These are phyloP conservation scores for Gossypium lobatum DNA, from an alignment of 441 rosid genomes.

Conservation along the genomic window DNA sequence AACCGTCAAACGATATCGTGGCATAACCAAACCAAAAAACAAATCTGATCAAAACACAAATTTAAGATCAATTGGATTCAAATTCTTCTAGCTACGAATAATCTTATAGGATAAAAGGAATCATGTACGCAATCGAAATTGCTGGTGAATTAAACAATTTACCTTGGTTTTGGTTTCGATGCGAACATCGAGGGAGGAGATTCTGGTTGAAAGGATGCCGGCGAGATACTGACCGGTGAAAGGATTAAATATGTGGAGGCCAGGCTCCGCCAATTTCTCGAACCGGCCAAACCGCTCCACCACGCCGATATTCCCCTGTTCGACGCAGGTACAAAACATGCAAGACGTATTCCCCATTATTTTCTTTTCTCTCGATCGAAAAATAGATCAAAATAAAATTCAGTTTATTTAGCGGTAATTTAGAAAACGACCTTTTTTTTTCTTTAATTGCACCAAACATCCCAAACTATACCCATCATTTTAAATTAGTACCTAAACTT, in stretches of 20 bases:
- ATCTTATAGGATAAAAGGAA: neutral
- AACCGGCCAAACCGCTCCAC: slow-evolving; percentile 92
- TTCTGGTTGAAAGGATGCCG: slow-evolving; percentile 86
- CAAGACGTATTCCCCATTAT: slow-evolving; percentile 63
- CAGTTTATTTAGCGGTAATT: too few relatives aligned
- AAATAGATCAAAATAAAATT: neutral
- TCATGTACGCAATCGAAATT: neutral
- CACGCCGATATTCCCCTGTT: slow-evolving; percentile 82
- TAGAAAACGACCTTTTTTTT: too few relatives aligned
- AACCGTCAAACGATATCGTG: neutral
- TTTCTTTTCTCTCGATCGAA: neutral
- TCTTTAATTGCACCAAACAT: too few relatives aligned
- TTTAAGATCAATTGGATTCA: neutral
- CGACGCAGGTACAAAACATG: slow-evolving; percentile 54
- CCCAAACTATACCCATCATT: too few relatives aligned
- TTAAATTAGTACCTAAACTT: too few relatives aligned
- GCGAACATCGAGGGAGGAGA: slow-evolving; percentile 80
- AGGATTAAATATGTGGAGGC: slow-evolving; percentile 70
- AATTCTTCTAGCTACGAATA: neutral
- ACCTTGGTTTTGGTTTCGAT: slow-evolving; percentile 97
- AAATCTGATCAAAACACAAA: neutral
- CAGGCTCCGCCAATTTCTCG: slow-evolving; percentile 78
- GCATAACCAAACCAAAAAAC: neutral
- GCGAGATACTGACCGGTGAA: slow-evolving; percentile 64
- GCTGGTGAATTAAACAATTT: neutral